Conservation (phyloP, 2,329 filamentous ascomycete genomes). For the Alternaria infectoria region DNA sequence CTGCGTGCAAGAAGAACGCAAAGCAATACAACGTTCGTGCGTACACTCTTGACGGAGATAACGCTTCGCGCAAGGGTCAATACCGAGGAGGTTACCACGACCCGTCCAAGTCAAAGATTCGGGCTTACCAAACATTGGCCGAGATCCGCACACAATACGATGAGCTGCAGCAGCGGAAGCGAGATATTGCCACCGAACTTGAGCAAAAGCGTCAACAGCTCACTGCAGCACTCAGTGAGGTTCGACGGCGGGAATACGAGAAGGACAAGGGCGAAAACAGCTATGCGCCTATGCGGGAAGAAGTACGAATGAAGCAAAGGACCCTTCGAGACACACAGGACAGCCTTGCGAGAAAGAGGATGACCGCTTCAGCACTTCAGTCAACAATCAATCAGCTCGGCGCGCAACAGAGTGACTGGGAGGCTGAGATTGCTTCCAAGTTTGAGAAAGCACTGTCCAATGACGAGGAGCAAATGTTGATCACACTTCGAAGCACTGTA, state of each 20-base stretch:
- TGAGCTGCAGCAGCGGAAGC: constrained; percentile 65
- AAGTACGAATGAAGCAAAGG: constrained; percentile 76
- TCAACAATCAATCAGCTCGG: constrained; percentile 63
- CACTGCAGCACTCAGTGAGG: constrained; percentile 80
- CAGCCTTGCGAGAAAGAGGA: constrained; percentile 74
- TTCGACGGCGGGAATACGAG: constrained; percentile 82
- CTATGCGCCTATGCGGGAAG: constrained; percentile 78
- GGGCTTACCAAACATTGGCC: constrained; percentile 77
- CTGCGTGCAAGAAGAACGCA: constrained; percentile 87
- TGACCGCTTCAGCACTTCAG: constrained; percentile 71
- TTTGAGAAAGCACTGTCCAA: constrained; percentile 89
- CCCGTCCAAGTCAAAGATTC: constrained; percentile 81
- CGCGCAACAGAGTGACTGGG: constrained; percentile 76
- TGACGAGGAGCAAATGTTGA: constrained; percentile 82
- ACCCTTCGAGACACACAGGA: constrained; percentile 76
- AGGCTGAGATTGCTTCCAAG: constrained; percentile 80
- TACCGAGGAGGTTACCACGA: constrained; percentile 96
- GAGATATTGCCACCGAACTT: constrained; percentile 71
- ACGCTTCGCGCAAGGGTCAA: constrained; percentile 91
- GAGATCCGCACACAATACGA: constrained; percentile 80
- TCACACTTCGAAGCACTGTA: constrained; percentile 70
- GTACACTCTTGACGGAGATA: constrained; percentile 93
- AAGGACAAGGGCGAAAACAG: constrained; percentile 79
- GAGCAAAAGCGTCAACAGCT: constrained; percentile 87
- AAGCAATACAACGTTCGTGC: constrained; percentile 89